Conservation (phyloP, 192 early-diverging fungal genomes). For the Linderina pennispora region DNA sequence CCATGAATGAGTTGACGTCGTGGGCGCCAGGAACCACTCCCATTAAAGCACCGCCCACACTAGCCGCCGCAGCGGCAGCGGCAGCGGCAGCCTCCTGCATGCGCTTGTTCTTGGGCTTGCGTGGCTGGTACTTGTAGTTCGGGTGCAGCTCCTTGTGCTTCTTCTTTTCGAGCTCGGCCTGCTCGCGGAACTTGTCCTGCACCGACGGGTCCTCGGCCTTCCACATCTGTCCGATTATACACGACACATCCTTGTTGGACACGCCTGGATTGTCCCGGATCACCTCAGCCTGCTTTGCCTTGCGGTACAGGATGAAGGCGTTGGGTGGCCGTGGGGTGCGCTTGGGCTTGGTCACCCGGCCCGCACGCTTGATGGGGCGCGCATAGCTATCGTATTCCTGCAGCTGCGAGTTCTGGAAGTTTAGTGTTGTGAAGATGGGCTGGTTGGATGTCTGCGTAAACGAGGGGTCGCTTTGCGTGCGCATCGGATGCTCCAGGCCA, state of each 20-base stretch:
- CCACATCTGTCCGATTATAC: slow-evolving; percentile 54
- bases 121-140: slow-evolving; percentile 54
- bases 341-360: slow-evolving; percentile 41
- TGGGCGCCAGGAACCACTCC: slow-evolving; percentile 1
- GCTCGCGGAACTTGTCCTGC: slow-evolving; percentile 48
- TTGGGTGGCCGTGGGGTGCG: slow-evolving; percentile 49
- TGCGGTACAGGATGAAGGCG: slow-evolving; percentile 52
- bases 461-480: slow-evolving; percentile 22
- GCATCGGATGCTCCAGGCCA: no score
- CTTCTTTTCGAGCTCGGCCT: slow-evolving; percentile 48
- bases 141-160: slow-evolving; percentile 50
- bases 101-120: slow-evolving; percentile 48
- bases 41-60: slow-evolving; percentile 5
- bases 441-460: slow-evolving; percentile 27
- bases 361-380: slow-evolving; percentile 30
- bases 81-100: slow-evolving; percentile 22
- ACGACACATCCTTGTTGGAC: slow-evolving; percentile 52
- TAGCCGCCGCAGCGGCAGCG: slow-evolving; percentile 15
- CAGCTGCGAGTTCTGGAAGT: slow-evolving; percentile 38
- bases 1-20: no score
- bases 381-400: slow-evolving; percentile 41
- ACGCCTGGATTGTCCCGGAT: slow-evolving; percentile 47
- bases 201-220: slow-evolving; percentile 38
- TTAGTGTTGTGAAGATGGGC: slow-evolving; percentile 36
- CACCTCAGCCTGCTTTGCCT: slow-evolving; percentile 49